Evolutionary conservation across 176 grass and related monocot genomes (phyloP).

Genomic region (Bothriochloa decipiens): DNA sequence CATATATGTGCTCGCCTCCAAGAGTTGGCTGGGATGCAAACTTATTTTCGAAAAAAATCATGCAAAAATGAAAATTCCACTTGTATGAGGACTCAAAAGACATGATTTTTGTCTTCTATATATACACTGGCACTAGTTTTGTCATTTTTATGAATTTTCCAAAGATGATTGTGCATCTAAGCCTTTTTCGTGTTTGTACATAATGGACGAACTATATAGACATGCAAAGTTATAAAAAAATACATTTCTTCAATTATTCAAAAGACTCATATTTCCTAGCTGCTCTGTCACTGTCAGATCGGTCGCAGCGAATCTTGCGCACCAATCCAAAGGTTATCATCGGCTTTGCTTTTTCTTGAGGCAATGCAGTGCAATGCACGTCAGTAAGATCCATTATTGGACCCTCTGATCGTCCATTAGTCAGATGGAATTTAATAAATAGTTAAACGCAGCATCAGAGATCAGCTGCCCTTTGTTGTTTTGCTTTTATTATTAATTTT

Average conservation of each 20-base stretch:
- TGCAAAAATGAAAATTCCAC: too few species aligned
- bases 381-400: neutral
- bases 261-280: neutral
- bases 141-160: too few species aligned
- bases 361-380: neutral
- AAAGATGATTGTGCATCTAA: too few species aligned
- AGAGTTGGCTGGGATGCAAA: too few species aligned
- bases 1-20: too few species aligned
- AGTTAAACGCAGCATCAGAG: neutral
- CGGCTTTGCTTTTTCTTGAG: neutral
- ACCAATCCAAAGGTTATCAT: neutral
- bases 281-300: neutral
- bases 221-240: neutral
- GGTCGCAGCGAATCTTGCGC: neutral
- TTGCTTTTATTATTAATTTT: neutral
- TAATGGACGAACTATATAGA: too few species aligned
- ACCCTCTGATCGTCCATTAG: neutral
- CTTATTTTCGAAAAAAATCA: too few species aligned
- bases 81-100: too few species aligned
- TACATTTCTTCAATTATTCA: neutral
- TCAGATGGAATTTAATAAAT: neutral
- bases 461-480: neutral
- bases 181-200: too few species aligned
- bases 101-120: too few species aligned
- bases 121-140: too few species aligned